These are phyloP conservation scores for Scleromitrula shiraiana DNA, from an alignment of 2,329 filamentous ascomycete species.

Conservation along the genomic window DNA sequence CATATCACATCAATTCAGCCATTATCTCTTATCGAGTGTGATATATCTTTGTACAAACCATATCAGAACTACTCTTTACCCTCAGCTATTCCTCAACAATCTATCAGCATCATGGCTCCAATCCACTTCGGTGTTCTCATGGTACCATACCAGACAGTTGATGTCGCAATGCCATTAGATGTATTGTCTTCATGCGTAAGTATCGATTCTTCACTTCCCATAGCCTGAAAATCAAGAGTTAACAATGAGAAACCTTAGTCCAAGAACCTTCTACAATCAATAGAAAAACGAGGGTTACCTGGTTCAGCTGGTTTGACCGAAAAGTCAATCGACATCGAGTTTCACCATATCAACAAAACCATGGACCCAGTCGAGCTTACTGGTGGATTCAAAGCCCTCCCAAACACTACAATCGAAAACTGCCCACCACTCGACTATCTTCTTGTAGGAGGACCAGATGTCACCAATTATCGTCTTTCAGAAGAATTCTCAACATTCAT, in stretches of 20 bases:
- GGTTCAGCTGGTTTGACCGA: constrained; percentile 6
- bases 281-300: neutral
- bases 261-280: neutral
- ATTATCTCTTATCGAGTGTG: no score
- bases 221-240: neutral
- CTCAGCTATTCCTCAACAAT: no score
- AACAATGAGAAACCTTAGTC: neutral
- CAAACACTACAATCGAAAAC: constrained; percentile 24
- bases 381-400: constrained; percentile 11
- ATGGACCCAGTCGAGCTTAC: constrained; percentile 18
- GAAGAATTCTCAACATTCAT: constrained; percentile 30
- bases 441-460: constrained; percentile 30
- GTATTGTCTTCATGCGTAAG: constrained; percentile 19
- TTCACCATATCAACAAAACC: constrained; percentile 22
- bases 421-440: constrained; percentile 34
- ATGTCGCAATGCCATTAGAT: constrained; percentile 23
- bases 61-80: no score
- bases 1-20: no score
- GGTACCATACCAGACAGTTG: constrained; percentile 23
- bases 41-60: no score
- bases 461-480: constrained; percentile 24
- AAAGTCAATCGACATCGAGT: constrained; percentile 19
- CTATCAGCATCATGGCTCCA: constrained; percentile 15
- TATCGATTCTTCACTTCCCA: neutral
- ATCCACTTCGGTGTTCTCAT: constrained; percentile 24